phyloP scores from a whole-genome alignment of 1,139 yeast species.

The Diutina pseudorugosa region DNA sequence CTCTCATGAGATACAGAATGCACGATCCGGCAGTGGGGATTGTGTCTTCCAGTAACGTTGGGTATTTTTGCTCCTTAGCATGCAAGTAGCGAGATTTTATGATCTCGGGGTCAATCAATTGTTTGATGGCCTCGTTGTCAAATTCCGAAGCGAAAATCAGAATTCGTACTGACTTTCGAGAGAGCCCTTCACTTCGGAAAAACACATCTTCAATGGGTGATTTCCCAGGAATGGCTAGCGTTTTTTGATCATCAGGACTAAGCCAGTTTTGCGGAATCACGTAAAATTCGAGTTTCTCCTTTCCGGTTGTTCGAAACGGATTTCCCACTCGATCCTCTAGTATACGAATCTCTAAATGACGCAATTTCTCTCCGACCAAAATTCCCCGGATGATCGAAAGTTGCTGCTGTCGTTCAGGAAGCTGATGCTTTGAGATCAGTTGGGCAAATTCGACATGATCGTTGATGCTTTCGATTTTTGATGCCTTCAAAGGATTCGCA shows the following conservation, averaged over 20 bases:
- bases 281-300: conserved; percentile 27
- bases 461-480: conserved; percentile 18
- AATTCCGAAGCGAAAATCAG: conserved; percentile 24
- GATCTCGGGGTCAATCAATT: conserved; percentile 15
- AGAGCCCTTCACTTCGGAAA: conserved; percentile 17
- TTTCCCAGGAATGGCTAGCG: background rate
- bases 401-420: background rate
- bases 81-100: conserved; percentile 19
- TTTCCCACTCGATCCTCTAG: conserved; percentile 9
- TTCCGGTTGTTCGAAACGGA: conserved; percentile 5
- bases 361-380: conserved; percentile 11
- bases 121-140: conserved; percentile 14
- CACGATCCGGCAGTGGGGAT: conserved; percentile 44
- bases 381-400: conserved; percentile 5
- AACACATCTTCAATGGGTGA: conserved; percentile 24
- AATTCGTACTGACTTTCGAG: conserved; percentile 21
- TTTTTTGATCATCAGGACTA: conserved; percentile 8
- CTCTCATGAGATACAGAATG: conserved; percentile 43
- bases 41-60: conserved; percentile 11
- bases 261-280: conserved; percentile 15
- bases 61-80: background rate
- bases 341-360: conserved; percentile 22
- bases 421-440: conserved; percentile 7
- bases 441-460: conserved; percentile 22
- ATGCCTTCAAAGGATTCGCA: conserved; percentile 7